phyloP scores from a whole-genome alignment of 1,139 yeast species.

The Protomyces inouyei region DNA sequence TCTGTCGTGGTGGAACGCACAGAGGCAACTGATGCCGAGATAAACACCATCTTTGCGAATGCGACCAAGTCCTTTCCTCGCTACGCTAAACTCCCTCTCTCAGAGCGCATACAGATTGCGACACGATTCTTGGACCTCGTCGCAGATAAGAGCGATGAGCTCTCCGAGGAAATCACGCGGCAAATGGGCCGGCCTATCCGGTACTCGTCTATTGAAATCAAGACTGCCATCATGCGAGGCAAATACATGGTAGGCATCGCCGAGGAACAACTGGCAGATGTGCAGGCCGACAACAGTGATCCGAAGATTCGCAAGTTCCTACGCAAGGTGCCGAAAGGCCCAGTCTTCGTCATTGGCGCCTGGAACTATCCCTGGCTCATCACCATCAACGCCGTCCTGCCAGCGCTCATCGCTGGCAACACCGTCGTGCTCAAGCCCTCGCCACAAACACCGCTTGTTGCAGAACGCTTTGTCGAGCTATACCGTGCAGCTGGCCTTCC shows the following conservation, averaged over 20 bases:
- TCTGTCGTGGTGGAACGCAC: conserved; percentile 18
- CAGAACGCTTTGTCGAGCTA: conserved; percentile 59
- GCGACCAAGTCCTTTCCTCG: conserved; percentile 38
- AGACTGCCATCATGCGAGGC: conserved; percentile 40
- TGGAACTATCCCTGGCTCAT: conserved; percentile 84
- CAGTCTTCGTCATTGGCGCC: conserved; percentile 60
- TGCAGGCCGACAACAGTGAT: conserved; percentile 36
- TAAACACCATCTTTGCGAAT: conserved; percentile 35
- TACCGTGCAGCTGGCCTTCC: conserved; percentile 73
- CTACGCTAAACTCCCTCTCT: conserved; percentile 37
- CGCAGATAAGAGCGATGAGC: conserved; percentile 34
- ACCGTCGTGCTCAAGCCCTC: conserved; percentile 77
- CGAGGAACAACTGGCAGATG: conserved; percentile 39
- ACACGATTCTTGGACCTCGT: conserved; percentile 37
- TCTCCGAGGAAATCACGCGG: conserved; percentile 38
- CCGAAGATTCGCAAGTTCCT: conserved; percentile 46
- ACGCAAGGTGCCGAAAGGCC: conserved; percentile 64
- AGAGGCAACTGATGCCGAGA: conserved; percentile 36
- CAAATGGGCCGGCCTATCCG: conserved; percentile 43
- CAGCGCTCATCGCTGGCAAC: conserved; percentile 78
- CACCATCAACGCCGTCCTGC: conserved; percentile 77
- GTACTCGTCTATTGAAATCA: conserved; percentile 40
- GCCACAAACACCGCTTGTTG: conserved; percentile 76
- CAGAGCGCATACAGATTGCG: conserved; percentile 38
- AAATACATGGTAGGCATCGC: conserved; percentile 38